A percentile compares a stretch with the other conserved stretches of the same genome.
Evolutionary conservation across 768 basidiomycete genomes (phyloP).

Genomic region (Termitomyces sp.): DNA sequence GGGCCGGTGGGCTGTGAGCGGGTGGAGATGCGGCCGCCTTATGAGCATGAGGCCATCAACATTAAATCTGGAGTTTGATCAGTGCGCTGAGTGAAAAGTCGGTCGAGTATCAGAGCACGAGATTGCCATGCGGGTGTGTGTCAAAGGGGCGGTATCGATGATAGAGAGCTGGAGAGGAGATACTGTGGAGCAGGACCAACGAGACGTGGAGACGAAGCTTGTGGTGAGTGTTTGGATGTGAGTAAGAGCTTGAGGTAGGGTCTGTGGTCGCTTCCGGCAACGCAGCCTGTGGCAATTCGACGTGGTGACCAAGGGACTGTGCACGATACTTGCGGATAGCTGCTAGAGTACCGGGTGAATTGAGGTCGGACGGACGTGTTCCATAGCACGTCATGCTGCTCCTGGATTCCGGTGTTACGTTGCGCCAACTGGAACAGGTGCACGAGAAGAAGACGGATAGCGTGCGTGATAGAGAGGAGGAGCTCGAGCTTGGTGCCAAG

Average conservation of each 20-base stretch:
- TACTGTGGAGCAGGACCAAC: neutral
- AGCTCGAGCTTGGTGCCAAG: no score
- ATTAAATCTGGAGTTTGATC: neutral
- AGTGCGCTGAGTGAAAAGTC: neutral
- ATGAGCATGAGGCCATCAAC: no score
- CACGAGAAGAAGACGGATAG: no score
- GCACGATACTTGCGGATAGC: neutral
- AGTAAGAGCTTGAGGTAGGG: no score
- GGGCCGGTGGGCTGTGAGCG: no score
- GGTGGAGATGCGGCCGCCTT: no score
- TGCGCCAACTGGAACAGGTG: neutral
- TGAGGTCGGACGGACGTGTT: no score
- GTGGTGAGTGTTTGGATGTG: neutral
- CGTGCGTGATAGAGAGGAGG: no score
- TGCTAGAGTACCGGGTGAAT: neutral
- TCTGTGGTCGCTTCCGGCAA: neutral
- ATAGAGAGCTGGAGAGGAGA: neutral
- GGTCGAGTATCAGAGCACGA: neutral
- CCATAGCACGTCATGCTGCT: neutral
- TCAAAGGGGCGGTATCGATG: neutral
- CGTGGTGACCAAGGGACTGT: slow-evolving; percentile 1
- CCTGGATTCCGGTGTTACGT: neutral
- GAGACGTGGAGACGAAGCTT: neutral
- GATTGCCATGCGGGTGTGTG: neutral
- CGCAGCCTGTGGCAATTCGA: no score